phyloP scores from a whole-genome alignment of 192 early-diverging fungal genomes.

The Jimgerdemannia lactiflua region DNA sequence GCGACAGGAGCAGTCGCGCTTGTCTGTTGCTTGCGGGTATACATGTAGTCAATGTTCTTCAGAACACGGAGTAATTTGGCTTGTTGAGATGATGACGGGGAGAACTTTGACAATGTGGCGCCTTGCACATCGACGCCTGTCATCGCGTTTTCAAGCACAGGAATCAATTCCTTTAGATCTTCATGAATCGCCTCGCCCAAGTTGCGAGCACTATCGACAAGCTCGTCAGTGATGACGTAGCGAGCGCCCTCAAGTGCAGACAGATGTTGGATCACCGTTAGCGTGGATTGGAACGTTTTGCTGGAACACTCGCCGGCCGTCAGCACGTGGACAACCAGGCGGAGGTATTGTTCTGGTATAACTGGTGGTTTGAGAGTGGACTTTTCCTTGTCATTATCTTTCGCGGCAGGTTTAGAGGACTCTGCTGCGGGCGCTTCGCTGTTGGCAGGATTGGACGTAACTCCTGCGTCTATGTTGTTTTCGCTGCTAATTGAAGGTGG shows the following conservation, averaged over 20 bases:
- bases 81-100: constrained; percentile 83
- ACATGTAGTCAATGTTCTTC: constrained; percentile 93
- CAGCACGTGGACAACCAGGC: constrained; percentile 85
- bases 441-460: not conserved
- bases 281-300: constrained; percentile 92
- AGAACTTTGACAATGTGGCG: constrained; percentile 73
- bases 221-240: constrained; percentile 78
- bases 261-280: constrained; percentile 87
- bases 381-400: constrained; percentile 18
- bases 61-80: constrained; percentile 90
- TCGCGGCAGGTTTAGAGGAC: constrained; percentile 19
- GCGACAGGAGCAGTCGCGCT: not conserved
- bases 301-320: constrained; percentile 88
- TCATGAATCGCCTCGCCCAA: constrained; percentile 63
- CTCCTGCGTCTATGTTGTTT: not conserved
- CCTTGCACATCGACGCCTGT: constrained; percentile 71
- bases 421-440: constrained; percentile 1
- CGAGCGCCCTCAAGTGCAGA: constrained; percentile 64
- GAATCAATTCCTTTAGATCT: constrained; percentile 66
- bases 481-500: not conserved
- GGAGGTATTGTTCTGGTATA: constrained; percentile 81
- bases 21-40: constrained; percentile 44
- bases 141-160: constrained; percentile 49
- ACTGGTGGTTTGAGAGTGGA: constrained; percentile 65
- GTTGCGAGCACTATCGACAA: constrained; percentile 65